phyloP scores from a whole-genome alignment of 2,329 filamentous ascomycete genomes.

The Penicillium sp. region DNA sequence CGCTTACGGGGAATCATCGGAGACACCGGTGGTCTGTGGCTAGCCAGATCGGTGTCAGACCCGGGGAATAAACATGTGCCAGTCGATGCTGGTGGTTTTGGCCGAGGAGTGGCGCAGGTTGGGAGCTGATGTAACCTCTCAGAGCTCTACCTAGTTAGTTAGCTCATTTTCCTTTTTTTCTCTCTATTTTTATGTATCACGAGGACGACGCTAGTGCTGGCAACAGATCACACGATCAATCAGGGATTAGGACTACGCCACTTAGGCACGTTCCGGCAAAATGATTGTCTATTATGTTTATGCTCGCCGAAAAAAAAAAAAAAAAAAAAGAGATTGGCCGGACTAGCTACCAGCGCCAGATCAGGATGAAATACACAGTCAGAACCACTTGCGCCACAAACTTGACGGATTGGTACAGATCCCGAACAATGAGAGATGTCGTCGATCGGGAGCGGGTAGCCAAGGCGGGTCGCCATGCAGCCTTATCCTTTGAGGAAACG shows the following conservation, averaged over 20 bases:
- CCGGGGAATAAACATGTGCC: neutral
- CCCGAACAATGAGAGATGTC: conserved; percentile 50
- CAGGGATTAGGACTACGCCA: neutral
- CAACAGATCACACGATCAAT: neutral
- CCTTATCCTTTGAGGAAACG: conserved; percentile 31
- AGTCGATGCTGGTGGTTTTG: neutral
- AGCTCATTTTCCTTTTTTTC: neutral
- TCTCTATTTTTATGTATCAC: neutral
- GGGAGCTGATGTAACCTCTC: neutral
- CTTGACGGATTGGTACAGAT: conserved; percentile 63
- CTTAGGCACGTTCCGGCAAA: neutral
- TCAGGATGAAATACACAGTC: conserved; percentile 65
- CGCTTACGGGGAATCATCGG: conserved; percentile 14
- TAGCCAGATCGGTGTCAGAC: neutral
- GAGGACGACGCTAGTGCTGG: neutral
- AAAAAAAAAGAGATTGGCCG: neutral
- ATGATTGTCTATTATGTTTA: conserved; percentile 14
- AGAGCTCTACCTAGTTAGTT: too few species aligned
- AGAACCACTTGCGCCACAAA: conserved; percentile 64
- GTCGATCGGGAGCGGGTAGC: conserved; percentile 32
- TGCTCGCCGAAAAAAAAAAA: conserved; percentile 14
- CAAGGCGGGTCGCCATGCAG: conserved; percentile 22
- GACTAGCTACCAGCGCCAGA: conserved; percentile 57
- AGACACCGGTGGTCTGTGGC: neutral
- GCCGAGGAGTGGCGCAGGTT: neutral